Conservation (phyloP, 2,329 filamentous ascomycete genomes). For the Teratosphaeria nubilosa region DNA sequence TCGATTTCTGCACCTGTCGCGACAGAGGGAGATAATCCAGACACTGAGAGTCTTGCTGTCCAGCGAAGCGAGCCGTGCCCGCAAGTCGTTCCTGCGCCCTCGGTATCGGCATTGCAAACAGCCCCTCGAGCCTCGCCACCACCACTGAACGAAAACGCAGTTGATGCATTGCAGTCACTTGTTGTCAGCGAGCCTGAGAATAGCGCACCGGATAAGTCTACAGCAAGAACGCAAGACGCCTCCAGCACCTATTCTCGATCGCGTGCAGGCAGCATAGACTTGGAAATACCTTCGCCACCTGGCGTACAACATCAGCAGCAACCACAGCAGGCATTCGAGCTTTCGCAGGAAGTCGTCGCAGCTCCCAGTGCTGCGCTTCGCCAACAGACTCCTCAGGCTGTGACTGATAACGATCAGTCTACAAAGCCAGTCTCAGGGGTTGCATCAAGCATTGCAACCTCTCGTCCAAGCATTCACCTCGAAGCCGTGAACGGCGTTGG, state of each 20-base stretch:
- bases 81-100: neutral
- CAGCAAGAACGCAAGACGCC: neutral
- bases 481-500: neutral
- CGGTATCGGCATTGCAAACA: neutral
- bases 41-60: neutral
- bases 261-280: neutral
- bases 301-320: neutral
- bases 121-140: neutral
- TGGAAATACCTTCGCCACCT: neutral
- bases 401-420: neutral
- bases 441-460: neutral
- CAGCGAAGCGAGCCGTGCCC: neutral
- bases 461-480: neutral
- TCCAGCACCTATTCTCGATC: neutral
- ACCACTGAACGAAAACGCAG: neutral
- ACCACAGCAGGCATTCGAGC: neutral
- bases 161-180: neutral
- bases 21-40: neutral
- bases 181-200: neutral
- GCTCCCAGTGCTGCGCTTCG: neutral
- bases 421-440: neutral
- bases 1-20: constrained; percentile 3
- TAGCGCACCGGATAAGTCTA: neutral
- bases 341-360: neutral
- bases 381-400: neutral